Conservation (phyloP, 768 basidiomycete genomes). For the Lactarius psammicola region DNA sequence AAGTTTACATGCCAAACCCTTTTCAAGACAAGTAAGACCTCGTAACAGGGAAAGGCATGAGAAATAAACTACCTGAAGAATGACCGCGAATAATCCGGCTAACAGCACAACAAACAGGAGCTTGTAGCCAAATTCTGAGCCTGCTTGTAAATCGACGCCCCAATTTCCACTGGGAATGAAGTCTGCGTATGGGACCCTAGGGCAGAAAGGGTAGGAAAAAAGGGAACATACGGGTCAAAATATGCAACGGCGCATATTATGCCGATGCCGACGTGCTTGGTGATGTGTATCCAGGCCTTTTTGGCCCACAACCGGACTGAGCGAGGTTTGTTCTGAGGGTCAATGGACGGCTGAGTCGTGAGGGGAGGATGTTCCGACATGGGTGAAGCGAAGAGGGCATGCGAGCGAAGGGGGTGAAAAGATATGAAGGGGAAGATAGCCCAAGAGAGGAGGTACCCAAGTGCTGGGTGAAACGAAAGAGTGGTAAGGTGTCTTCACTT, state of each 20-base stretch:
- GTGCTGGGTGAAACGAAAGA: slow-evolving; percentile 25
- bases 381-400: slow-evolving; percentile 20
- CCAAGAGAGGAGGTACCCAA: slow-evolving; percentile 12
- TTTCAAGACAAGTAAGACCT: slow-evolving; percentile 32
- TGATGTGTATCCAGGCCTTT: slow-evolving; percentile 44
- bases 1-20: slow-evolving; percentile 76
- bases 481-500: slow-evolving; percentile 12
- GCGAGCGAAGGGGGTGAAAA: slow-evolving; percentile 1
- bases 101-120: slow-evolving; percentile 78
- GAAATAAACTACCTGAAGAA: slow-evolving; percentile 61
- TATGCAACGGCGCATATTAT: slow-evolving; percentile 86
- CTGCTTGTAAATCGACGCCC: slow-evolving; percentile 88
- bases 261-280: slow-evolving; percentile 77
- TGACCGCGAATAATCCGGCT: slow-evolving; percentile 77
- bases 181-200: slow-evolving; percentile 1
- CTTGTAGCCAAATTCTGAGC: slow-evolving; percentile 80
- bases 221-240: slow-evolving; percentile 69
- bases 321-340: background rate
- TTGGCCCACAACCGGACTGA: slow-evolving; percentile 2
- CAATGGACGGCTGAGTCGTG: slow-evolving; percentile 4
- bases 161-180: slow-evolving; percentile 65
- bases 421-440: slow-evolving; percentile 9
- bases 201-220: slow-evolving; percentile 5
- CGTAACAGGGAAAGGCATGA: background rate
- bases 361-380: slow-evolving; percentile 17